phyloP scores from a whole-genome alignment of 2,329 filamentous ascomycete genomes.

The Fusarium piperis region DNA sequence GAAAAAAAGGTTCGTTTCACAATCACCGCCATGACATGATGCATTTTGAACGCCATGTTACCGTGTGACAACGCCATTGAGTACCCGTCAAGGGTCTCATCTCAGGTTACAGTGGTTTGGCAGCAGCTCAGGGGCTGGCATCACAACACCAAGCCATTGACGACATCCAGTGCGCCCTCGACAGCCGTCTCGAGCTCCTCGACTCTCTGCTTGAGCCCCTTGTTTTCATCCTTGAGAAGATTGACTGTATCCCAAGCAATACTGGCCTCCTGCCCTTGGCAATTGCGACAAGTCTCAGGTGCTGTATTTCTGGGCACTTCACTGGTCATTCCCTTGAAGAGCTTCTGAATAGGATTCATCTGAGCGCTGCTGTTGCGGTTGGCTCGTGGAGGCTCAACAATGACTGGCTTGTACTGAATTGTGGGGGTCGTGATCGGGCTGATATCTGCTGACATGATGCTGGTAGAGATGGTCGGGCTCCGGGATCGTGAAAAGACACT shows the following conservation, averaged over 20 bases:
- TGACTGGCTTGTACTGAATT: conserved; percentile 36
- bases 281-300: conserved; percentile 60
- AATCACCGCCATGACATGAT: conserved; percentile 7
- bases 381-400: conserved; percentile 38
- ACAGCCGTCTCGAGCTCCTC: conserved; percentile 67
- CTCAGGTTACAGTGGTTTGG: conserved; percentile 6
- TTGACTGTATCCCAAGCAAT: conserved; percentile 74
- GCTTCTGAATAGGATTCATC: conserved; percentile 53
- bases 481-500: conserved; percentile 70
- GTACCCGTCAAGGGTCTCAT: conserved; percentile 19
- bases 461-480: conserved; percentile 62
- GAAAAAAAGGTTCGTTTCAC: background rate
- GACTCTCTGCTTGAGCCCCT: conserved; percentile 67
- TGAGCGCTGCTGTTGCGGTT: conserved; percentile 47
- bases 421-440: conserved; percentile 34
- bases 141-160: conserved; percentile 63
- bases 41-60: conserved; percentile 18
- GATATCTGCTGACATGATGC: conserved; percentile 45
- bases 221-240: conserved; percentile 70
- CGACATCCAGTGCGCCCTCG: conserved; percentile 68
- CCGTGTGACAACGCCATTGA: conserved; percentile 13
- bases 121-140: background rate
- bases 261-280: conserved; percentile 66
- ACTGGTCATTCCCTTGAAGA: conserved; percentile 55
- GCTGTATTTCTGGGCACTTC: conserved; percentile 41